Evolutionary conservation across 441 rosid species (phyloP).

Genomic region (Breynia disticha): DNA sequence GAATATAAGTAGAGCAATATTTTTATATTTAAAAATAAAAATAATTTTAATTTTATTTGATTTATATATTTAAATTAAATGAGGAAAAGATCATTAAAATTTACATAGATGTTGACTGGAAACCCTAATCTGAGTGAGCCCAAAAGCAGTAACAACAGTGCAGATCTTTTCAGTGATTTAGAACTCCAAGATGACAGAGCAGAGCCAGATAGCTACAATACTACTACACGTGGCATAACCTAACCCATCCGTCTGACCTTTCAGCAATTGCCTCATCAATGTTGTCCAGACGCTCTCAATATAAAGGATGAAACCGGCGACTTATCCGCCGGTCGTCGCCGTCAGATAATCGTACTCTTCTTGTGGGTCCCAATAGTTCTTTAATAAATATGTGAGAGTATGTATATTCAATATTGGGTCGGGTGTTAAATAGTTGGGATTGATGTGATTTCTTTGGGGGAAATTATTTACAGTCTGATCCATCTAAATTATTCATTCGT

Average conservation of each 20-base stretch:
- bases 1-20: too few relatives aligned
- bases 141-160: neutral
- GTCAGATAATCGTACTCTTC: conserved; percentile 10
- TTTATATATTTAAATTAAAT: too few relatives aligned
- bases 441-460: conserved; percentile 14
- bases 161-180: neutral
- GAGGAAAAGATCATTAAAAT: too few relatives aligned
- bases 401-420: conserved; percentile 2
- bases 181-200: neutral
- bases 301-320: conserved; percentile 5
- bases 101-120: too few relatives aligned
- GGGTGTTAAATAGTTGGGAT: conserved; percentile 13
- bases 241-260: neutral
- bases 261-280: neutral
- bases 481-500: neutral
- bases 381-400: neutral
- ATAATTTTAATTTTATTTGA: too few relatives aligned
- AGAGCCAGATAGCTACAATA: conserved; percentile 3
- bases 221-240: conserved; percentile 10
- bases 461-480: neutral
- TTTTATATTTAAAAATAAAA: too few relatives aligned
- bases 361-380: neutral
- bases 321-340: conserved; percentile 21
- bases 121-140: neutral
- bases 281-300: neutral